Base-by-base conservation (phyloP, 805 yeast genomes). In the Lachancea fermentati region DNA sequence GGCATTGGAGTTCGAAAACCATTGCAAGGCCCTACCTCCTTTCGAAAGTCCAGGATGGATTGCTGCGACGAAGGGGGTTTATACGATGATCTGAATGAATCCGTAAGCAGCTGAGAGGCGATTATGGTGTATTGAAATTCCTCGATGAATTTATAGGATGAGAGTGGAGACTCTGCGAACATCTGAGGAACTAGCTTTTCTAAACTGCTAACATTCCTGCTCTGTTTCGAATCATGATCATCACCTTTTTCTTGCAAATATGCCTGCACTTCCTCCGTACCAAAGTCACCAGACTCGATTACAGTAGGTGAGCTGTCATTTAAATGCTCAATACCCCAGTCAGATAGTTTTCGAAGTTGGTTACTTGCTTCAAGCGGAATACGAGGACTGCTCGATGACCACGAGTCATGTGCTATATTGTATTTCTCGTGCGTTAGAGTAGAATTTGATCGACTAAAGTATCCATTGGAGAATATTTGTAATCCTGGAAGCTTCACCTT, bases 91-190 rank as follows among this genome's bases (percentile, higher is more conserved):
- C 52, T 48, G 30, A 59, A 63, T 22, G 58, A 62, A 45, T 65
- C 71, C 40, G 69, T 71, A 25, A 76, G 52, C 14, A 76, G 55
- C 39, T 68, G 72, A 5, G 78, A 72, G 3, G 78, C 68, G 4
- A 76, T 66, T 2, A 76, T 52, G 3, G 65, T 54, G 50, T 75
- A 77, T 34, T 75, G 66, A 46, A 75, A 73, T 46, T 75, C 75
- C 42, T 77, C 81, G 19, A 65, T 46, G 47, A 75, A 76, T 24
- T 45, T 47, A 19, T 44, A 44, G 22, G 46, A 31, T 4, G 24
- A n/a, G 7, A 29, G 45, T 11, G 54, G 50, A 3, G 36, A 4
- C 26, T 44, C 36, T 17, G 38, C 32, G 37, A 48, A 49, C 18
- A 57, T 35, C 17, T 19, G 36, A 19, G 34, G 19, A 5, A 45